Evolutionary conservation across 2,329 filamentous ascomycete species (phyloP), one percentile per base, ranked within the genome.

Genomic region (Fusarium pseudocircinatum): DNA sequence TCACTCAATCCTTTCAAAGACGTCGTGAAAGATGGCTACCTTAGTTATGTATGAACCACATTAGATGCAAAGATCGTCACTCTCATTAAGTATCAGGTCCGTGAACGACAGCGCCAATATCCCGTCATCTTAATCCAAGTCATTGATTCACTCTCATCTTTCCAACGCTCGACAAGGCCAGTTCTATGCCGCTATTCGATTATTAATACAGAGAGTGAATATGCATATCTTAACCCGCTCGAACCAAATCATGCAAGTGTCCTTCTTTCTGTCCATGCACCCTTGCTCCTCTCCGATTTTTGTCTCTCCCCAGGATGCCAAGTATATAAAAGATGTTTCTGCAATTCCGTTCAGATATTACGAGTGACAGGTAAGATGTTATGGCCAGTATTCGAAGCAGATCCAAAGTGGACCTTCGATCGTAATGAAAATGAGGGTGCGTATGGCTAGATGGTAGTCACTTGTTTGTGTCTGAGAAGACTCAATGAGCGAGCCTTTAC

Each of bases 51-150:
- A 46, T 46, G 22, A 46, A 32, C 12, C 32, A 40, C 15, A 56
- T 30, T 34, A 22, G 49, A 60, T 50, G 59, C 60, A 60, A 69
- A 73, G 65, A 65, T 74, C 70, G 69, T 78, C 75, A 72, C 63
- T 78, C 67, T 76, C 71, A 73, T 77, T 67, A 64, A 61, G 58
- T 30, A 60, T 62, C 63, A 67, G 61, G 44, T 62, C 59, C 44
- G 49, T 42, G 47, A 63, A 67, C 56, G 44, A 70, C 46, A 69
- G 42, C 60, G 49, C 34, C 70, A 69, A 66, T 75, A 60, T 67
- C 52, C 57, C 57, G 15, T 54, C 44, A 60, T 56, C 57, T 43
- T 36, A 50, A 32, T 49, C 54, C 46, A 63, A 50, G 32, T 40
- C 47, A 63, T 74, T 60, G 30, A 36, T 66, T 70, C 61, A 49